Evolutionary conservation across 371 early-diverging fungal genomes (phyloP).

Genomic region (Nosema muscidifuracis): DNA sequence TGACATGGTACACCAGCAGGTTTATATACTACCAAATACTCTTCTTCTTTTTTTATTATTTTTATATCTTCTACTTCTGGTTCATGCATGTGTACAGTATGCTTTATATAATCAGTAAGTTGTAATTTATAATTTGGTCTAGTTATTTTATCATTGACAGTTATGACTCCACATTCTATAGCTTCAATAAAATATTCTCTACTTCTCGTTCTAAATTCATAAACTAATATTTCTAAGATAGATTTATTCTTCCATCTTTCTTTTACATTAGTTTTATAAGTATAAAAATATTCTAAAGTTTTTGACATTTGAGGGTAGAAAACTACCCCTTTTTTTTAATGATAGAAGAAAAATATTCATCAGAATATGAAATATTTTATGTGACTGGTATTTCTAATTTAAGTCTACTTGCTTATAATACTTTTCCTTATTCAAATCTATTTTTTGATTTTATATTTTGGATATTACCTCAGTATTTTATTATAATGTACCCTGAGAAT

Average conservation of each 20-base stretch:
- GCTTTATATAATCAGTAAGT: constrained; percentile 58
- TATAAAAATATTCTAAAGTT: constrained; percentile 50
- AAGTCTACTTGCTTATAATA: constrained; percentile 21
- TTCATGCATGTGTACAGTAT: constrained; percentile 62
- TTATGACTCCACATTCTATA: constrained; percentile 58
- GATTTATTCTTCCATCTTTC: constrained; percentile 59
- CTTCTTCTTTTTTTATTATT: constrained; percentile 50
- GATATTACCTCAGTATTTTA: constrained; percentile 33
- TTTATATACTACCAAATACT: constrained; percentile 62
- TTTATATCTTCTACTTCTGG: constrained; percentile 53
- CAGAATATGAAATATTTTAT: constrained; percentile 16
- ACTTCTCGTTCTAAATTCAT: constrained; percentile 57
- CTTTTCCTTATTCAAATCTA: constrained; percentile 1
- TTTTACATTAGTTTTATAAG: constrained; percentile 59
- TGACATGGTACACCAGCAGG: constrained; percentile 64
- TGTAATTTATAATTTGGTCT: constrained; percentile 44
- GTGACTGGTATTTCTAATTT: constrained; percentile 15
- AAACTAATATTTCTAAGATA: constrained; percentile 55
- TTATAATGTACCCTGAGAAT: constrained; percentile 19
- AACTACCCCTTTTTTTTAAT: background rate
- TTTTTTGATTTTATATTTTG: constrained; percentile 30
- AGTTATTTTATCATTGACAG: constrained; percentile 56
- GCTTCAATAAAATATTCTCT: constrained; percentile 58
- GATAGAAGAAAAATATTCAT: too few species aligned
- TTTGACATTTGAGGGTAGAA: background rate